Evolutionary conservation across 164 flowering plant genomes (phyloP).

Genomic region (Magnolia kwangsiensis): DNA sequence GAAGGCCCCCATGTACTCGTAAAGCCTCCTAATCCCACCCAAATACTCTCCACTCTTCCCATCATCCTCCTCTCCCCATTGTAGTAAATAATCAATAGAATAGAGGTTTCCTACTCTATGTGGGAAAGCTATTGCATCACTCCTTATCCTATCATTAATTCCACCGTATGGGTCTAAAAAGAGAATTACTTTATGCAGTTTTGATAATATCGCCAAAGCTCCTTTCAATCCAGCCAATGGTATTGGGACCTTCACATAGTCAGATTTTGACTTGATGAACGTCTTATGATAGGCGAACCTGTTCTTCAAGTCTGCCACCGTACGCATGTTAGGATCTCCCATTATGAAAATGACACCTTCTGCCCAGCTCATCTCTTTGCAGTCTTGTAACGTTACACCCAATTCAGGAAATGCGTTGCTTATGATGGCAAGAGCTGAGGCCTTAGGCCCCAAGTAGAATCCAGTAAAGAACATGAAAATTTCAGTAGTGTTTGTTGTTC

Average conservation of each 20-base stretch:
- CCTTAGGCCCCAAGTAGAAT: slow-evolving; percentile 4
- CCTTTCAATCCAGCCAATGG: slow-evolving; percentile 2
- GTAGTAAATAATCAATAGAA: slow-evolving; percentile 7
- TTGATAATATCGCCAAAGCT: not conserved
- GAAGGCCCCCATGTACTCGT: slow-evolving; percentile 9
- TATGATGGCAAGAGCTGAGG: not conserved
- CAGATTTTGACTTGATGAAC: slow-evolving; percentile 7
- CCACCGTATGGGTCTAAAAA: slow-evolving; percentile 26
- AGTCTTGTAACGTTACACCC: slow-evolving; percentile 1
- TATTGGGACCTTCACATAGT: slow-evolving; percentile 11
- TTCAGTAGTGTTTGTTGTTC: too few relatives aligned
- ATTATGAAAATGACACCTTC: not conserved
- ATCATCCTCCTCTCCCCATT: slow-evolving; percentile 12
- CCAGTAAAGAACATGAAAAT: not conserved
- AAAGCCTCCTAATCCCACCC: slow-evolving; percentile 5
- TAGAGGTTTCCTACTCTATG: slow-evolving; percentile 14
- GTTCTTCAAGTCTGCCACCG: not conserved
- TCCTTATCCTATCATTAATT: slow-evolving; percentile 11
- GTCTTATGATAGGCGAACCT: not conserved
- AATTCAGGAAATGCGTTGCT: slow-evolving; percentile 5
- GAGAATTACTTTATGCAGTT: not conserved
- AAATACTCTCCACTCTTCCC: not conserved
- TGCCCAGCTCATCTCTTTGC: slow-evolving; percentile 17
- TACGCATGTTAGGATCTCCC: not conserved
- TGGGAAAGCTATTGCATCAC: slow-evolving; percentile 20